phyloP scores from a whole-genome alignment of 1,284 basidiomycete species.

The Cryptococcus sp. region DNA sequence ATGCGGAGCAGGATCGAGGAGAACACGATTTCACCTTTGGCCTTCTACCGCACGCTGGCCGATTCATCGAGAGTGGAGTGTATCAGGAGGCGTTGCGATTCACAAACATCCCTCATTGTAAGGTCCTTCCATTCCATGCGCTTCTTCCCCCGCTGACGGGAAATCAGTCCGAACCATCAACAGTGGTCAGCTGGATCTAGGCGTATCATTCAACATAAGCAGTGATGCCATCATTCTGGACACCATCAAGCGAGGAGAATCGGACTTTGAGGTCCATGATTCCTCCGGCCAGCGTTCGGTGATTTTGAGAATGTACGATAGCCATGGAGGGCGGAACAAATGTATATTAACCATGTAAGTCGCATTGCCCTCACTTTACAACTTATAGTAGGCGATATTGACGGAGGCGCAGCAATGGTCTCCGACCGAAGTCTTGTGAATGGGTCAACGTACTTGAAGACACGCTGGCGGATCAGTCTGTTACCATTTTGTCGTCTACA shows the following conservation, averaged over 20 bases:
- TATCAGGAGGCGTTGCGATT: slow-evolving; percentile 70
- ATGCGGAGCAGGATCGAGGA: slow-evolving; percentile 56
- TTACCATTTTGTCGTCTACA: too few species aligned
- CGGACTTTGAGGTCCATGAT: slow-evolving; percentile 62
- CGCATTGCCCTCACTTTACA: not conserved
- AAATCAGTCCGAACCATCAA: not conserved
- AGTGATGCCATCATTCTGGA: slow-evolving; percentile 80
- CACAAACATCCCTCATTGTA: slow-evolving; percentile 63
- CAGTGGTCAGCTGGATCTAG: not conserved
- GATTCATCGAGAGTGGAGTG: slow-evolving; percentile 64
- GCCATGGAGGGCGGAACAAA: slow-evolving; percentile 74
- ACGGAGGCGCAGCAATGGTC: slow-evolving; percentile 53
- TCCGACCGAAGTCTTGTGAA: slow-evolving; percentile 60
- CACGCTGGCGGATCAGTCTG: slow-evolving; percentile 56
- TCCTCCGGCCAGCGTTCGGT: slow-evolving; percentile 51
- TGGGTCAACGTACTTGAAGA: slow-evolving; percentile 81
- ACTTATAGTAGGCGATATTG: not conserved
- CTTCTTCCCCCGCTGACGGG: not conserved
- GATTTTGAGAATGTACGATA: slow-evolving; percentile 80
- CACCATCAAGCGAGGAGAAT: slow-evolving; percentile 89
- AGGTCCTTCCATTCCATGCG: slow-evolving; percentile 40
- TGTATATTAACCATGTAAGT: slow-evolving; percentile 57
- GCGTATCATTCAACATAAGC: not conserved
- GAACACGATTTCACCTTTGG: slow-evolving; percentile 79
- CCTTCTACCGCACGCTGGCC: slow-evolving; percentile 74